These are phyloP conservation scores for Leccinum uliginosum DNA, from an alignment of 768 basidiomycete genomes.

Conservation along the genomic window DNA sequence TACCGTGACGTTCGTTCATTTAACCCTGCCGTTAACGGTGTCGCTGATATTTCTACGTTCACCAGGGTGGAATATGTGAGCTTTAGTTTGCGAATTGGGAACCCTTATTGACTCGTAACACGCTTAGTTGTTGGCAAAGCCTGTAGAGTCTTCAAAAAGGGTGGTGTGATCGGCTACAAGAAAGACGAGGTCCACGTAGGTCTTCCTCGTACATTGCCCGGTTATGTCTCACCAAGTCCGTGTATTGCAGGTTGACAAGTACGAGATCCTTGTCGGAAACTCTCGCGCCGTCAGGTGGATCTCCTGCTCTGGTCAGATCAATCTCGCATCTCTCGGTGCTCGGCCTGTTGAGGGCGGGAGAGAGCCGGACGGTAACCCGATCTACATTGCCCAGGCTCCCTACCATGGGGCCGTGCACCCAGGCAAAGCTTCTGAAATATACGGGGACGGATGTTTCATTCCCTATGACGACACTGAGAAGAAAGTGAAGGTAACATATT, in stretches of 20 bases:
- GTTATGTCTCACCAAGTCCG: neutral
- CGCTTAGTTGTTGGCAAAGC: slow-evolving; percentile 64
- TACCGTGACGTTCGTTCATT: slow-evolving; percentile 48
- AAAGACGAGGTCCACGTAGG: slow-evolving; percentile 56
- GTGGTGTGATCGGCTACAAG: slow-evolving; percentile 59
- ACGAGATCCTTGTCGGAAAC: slow-evolving; percentile 70
- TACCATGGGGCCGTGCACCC: slow-evolving; percentile 51
- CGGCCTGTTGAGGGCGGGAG: slow-evolving; percentile 64
- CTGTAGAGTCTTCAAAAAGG: slow-evolving; percentile 51
- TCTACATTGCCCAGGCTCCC: slow-evolving; percentile 59
- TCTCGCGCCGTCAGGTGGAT: slow-evolving; percentile 57
- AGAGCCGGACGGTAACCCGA: slow-evolving; percentile 54
- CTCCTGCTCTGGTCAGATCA: slow-evolving; percentile 40
- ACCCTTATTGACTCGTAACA: slow-evolving; percentile 1
- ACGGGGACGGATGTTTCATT: slow-evolving; percentile 53
- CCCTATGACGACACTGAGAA: slow-evolving; percentile 51
- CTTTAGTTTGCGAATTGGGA: neutral
- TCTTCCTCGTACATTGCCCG: neutral
- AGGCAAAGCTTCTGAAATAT: slow-evolving; percentile 57
- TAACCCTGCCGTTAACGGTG: neutral
- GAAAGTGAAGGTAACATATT: slow-evolving; percentile 39
- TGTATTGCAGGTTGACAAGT: slow-evolving; percentile 47
- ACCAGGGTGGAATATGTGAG: slow-evolving; percentile 53
- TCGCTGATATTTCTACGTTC: slow-evolving; percentile 7
- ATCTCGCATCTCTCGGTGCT: slow-evolving; percentile 39